Evolutionary conservation across 768 basidiomycete genomes (phyloP).

Genomic region (Trametopsis cervina): DNA sequence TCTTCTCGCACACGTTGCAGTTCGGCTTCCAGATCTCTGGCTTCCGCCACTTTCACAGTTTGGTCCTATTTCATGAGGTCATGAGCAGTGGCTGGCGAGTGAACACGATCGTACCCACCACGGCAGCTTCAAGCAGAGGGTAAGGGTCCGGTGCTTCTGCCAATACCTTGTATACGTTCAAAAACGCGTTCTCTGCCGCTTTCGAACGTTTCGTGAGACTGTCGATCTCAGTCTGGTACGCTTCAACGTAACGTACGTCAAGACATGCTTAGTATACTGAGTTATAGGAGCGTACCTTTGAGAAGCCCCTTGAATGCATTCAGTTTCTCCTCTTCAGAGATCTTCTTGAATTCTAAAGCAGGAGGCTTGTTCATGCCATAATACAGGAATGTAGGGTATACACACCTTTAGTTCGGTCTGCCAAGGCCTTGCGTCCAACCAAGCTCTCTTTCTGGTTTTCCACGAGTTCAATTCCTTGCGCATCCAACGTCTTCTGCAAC

Average conservation of each 20-base stretch:
- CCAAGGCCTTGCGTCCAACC: conserved; percentile 86
- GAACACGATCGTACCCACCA: conserved; percentile 40
- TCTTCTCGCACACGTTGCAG: conserved; percentile 70
- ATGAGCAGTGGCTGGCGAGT: neutral
- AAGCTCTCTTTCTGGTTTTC: conserved; percentile 99
- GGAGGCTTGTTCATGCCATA: neutral
- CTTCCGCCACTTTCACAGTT: conserved; percentile 84
- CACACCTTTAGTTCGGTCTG: conserved; percentile 91
- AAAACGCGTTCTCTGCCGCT: conserved; percentile 87
- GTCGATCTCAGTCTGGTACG: conserved; percentile 97
- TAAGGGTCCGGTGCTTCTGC: conserved; percentile 98
- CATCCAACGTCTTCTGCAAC: conserved; percentile 88
- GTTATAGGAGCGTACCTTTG: conserved; percentile 48
- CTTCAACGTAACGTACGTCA: conserved; percentile 30
- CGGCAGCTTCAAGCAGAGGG: conserved; percentile 89
- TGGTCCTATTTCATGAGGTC: conserved; percentile 58
- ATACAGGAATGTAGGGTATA: neutral
- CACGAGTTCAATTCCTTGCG: conserved; percentile 90
- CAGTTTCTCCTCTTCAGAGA: conserved; percentile 84
- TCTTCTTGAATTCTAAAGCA: conserved; percentile 85
- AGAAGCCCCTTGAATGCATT: conserved; percentile 84
- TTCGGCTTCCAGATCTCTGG: conserved; percentile 68
- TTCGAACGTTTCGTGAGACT: conserved; percentile 90
- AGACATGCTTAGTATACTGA: conserved; percentile 1
- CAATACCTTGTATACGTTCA: conserved; percentile 94